Evolutionary conservation across 2,329 filamentous ascomycete genomes (phyloP), one percentile per base, ranked within the genome.

Genomic region (Pyrenophora teres): DNA sequence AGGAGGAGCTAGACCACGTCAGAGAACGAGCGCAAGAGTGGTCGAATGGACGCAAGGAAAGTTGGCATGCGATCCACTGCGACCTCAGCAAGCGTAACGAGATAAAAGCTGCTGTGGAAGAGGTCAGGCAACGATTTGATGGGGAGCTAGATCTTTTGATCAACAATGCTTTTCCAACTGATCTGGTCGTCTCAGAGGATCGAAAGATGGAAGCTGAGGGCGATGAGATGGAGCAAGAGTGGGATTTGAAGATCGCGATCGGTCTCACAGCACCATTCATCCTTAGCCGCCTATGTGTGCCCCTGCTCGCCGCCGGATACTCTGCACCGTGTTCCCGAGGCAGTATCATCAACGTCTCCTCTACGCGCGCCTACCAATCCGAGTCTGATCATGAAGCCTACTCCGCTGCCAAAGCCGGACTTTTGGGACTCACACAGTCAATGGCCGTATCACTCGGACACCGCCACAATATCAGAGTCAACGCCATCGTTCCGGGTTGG

Each of bases 401-500:
- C 50, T 76, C 77, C 1, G 70, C 79, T 0, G 78, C 76, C 0
- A 82, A 83, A 65, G 80, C 79, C 2, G 79, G 79, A 0, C 62
- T 83, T 19, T 62, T 82, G 7, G 80, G 80, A 0, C 60, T 83
- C 23, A 78, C 77, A 42, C 79, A 81, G 57, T 75, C 75, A 8
- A 75, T 81, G 76, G 75, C 77, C 9, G 73, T 79, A 6, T 78
- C 75, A 33, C 64, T 81, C 12, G 76, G 73, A 1, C 70, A 75
- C 41, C 63, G 68, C 3, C 72, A 76, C 38, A 72, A 74, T 9
- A 74, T 82, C 21, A 69, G 78, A 4, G 77, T 80, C 21, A 82
- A 81, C 54, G 74, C 78, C 0, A 77, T 82, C 13, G 60, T 81
- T 30, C 80, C 78, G 0, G 80, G 80, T 0, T 82, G 80, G 80